A percentile compares a stretch with the other conserved stretches of the same genome.
These are phyloP conservation scores for Wickerhamomyces chambardii DNA, from an alignment of 805 yeast species.

Conservation along the genomic window DNA sequence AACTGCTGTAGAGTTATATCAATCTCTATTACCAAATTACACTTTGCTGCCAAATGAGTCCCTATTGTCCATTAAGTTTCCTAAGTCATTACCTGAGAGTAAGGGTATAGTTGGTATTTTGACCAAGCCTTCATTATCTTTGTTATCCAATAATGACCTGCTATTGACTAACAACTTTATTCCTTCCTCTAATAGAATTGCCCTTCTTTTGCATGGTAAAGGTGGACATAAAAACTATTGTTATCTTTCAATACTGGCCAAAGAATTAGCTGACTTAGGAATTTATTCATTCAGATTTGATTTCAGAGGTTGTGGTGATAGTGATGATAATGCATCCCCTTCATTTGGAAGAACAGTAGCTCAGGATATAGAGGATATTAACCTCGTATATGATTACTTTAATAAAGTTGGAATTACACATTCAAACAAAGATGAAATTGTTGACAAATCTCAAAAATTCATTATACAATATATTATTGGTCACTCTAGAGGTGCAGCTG, in stretches of 20 bases:
- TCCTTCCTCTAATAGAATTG: constrained; percentile 38
- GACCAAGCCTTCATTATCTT: constrained; percentile 21
- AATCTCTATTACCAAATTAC: too few relatives aligned
- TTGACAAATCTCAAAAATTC: constrained; percentile 16
- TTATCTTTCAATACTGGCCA: constrained; percentile 59
- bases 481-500: constrained; percentile 76
- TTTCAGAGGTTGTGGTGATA: constrained; percentile 79
- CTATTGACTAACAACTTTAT: constrained; percentile 2
- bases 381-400: constrained; percentile 26
- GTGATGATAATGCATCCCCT: constrained; percentile 32
- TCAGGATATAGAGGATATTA: constrained; percentile 66
- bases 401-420: constrained; percentile 20
- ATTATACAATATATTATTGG: constrained; percentile 52
- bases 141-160: constrained; percentile 11
- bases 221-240: constrained; percentile 80
- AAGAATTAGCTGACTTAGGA: constrained; percentile 52
- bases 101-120: constrained; percentile 27
- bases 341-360: constrained; percentile 43
- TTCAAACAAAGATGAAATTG: constrained; percentile 1
- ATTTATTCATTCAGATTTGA: constrained; percentile 68
- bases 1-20: too few relatives aligned
- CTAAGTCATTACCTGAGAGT: constrained; percentile 12
- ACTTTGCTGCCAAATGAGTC: constrained; percentile 14
- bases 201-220: constrained; percentile 71
- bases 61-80: constrained; percentile 16